A percentile compares a stretch with the other conserved stretches of the same genome.
These are phyloP conservation scores for Coemansia nantahalensis DNA, from an alignment of 192 early-diverging fungal species.

Conservation along the genomic window DNA sequence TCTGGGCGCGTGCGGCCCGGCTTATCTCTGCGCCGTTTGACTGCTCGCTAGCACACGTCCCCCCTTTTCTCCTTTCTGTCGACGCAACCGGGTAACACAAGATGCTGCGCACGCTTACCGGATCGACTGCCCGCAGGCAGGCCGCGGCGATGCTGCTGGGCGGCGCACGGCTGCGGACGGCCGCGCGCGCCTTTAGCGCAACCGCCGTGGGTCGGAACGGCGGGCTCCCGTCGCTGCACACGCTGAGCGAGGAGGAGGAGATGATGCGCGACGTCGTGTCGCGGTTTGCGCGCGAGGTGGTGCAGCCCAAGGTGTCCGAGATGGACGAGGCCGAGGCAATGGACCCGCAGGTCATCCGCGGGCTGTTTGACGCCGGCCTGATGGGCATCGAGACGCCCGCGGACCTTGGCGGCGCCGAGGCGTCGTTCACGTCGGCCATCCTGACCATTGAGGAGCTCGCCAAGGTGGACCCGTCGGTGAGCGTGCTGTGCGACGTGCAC, in stretches of 20 bases:
- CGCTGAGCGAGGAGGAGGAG: slow-evolving; percentile 84
- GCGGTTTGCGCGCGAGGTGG: slow-evolving; percentile 79
- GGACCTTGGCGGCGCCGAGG: slow-evolving; percentile 78
- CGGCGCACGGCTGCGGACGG: not conserved
- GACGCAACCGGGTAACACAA: no score
- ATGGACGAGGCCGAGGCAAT: slow-evolving; percentile 93
- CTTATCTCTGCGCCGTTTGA: no score
- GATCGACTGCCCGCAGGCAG: no score
- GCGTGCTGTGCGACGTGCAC: slow-evolving; percentile 92
- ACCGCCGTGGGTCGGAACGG: not conserved
- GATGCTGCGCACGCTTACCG: not conserved
- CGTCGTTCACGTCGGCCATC: slow-evolving; percentile 82
- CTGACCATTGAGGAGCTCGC: slow-evolving; percentile 90
- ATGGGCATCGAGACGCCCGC: slow-evolving; percentile 90
- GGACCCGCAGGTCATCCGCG: slow-evolving; percentile 75
- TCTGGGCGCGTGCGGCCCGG: no score
- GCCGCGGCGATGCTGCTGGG: not conserved
- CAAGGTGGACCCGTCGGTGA: slow-evolving; percentile 92
- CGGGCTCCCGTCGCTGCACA: slow-evolving; percentile 60
- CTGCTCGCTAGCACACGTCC: no score
- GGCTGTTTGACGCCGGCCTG: slow-evolving; percentile 87
- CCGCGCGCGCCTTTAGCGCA: slow-evolving; percentile 1
- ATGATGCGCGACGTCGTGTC: slow-evolving; percentile 74
- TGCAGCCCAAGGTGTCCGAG: slow-evolving; percentile 78
- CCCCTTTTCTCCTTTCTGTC: no score